Base-by-base conservation (phyloP, 768 basidiomycete species). In the Tephrocybe sp. region DNA sequence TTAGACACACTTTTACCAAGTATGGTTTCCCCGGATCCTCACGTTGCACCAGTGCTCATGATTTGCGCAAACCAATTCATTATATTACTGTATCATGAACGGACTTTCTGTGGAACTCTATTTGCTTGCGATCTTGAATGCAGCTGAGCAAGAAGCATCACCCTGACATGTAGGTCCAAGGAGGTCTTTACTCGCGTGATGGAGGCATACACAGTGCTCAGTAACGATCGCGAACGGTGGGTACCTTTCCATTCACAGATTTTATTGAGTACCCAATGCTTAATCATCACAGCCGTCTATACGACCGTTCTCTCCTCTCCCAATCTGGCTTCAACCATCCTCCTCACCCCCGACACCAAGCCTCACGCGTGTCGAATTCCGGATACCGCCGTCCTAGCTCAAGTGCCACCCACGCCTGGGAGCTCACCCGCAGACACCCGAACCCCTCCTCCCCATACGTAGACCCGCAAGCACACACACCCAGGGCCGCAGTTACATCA, bases 141-240 rank as follows among this genome's bases (percentile, higher is more conserved):
- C n/a, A n/a, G n/a, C n/a, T n/a, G n/a, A n/a, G n/a, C n/a, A n/a
- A n/a, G n/a, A 60, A 62, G 51, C 75, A 78, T 50, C 78, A 79
- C 56, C 78, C 78, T 1, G 78, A 79, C 51, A 66, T 79, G 20
- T 72, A 58, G 62, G 21, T 75, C 76, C 4, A 65, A 61, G 32
- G 65, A 69, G 5, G 53, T 73, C 4, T 79, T 75, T 51, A 58
- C 63, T 10, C 68, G 69, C 21, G 70, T 72, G 7, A 74, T 68
- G 41, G 74, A 76, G 52, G 78, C 77, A 0, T 79, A 79, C 55
- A 55, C 74, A 2, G 60, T 78, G 1, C 60, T 79, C 14, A 68
- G 65, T 34, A 70, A 78, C 51, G 77, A 78, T 56, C 65, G 75
- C 21, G 72, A 75, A 51, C 63, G 77, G 77, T 61, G 43, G 15